Conservation (phyloP, 2,329 filamentous ascomycete species). For the Pezizomycotina sp. region DNA sequence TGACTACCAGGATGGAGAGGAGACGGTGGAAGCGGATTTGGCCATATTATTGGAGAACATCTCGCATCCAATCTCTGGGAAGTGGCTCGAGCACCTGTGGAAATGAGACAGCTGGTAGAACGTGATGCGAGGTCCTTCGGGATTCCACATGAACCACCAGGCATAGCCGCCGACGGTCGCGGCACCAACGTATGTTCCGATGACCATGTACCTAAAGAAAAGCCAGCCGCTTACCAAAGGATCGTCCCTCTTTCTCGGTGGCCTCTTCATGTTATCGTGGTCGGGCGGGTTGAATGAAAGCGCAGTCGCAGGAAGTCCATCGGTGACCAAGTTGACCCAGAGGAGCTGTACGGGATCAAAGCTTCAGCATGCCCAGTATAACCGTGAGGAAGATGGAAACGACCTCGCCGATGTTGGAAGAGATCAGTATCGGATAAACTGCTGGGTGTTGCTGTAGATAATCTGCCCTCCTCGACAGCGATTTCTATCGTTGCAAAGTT, state of each 20-base stretch:
- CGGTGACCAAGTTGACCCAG: constrained; percentile 97
- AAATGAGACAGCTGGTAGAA: constrained; percentile 85
- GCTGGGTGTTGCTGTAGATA: constrained; percentile 99
- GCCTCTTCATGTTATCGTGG: constrained; percentile 89
- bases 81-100: constrained; percentile 75
- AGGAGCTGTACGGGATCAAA: constrained; percentile 92
- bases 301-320: constrained; percentile 88
- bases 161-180: constrained; percentile 94
- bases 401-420: constrained; percentile 96
- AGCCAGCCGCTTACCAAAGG: constrained; percentile 85
- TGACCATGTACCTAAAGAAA: constrained; percentile 93
- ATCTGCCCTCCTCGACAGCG: constrained; percentile 89
- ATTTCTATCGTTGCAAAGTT: constrained; percentile 97
- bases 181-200: constrained; percentile 83
- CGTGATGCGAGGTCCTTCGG: constrained; percentile 72
- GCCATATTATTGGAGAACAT: constrained; percentile 82
- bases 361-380: constrained; percentile 86
- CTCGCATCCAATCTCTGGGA: constrained; percentile 74
- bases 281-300: constrained; percentile 98
- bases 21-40: constrained; percentile 82
- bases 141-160: constrained; percentile 99
- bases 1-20: constrained; percentile 63
- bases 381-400: constrained; percentile 98
- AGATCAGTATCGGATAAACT: constrained; percentile 99
- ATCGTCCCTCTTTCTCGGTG: constrained; percentile 82